phyloP scores from a whole-genome alignment of 2,329 filamentous ascomycete species.

The Arachnomyces sp. region DNA sequence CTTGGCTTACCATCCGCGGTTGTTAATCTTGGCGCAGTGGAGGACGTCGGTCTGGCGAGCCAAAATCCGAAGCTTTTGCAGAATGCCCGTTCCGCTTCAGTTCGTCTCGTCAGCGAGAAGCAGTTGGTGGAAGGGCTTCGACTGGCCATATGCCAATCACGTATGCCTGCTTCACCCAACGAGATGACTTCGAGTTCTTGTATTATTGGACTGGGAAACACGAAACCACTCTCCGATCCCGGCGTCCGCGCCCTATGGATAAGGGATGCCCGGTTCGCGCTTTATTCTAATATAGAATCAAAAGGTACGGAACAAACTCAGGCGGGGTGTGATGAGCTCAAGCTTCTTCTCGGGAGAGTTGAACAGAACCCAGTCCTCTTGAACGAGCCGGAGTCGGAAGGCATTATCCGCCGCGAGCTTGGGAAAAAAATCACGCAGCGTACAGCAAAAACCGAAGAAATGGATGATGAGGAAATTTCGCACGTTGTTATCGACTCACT shows the following conservation, averaged over 20 bases:
- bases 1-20: constrained; percentile 9
- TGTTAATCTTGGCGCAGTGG: constrained; percentile 12
- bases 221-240: constrained; percentile 13
- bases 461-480: constrained; percentile 5
- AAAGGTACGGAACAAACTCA: constrained; percentile 5
- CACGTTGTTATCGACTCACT: constrained; percentile 11
- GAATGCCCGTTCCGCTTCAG: neutral
- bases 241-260: constrained; percentile 14
- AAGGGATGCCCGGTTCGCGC: constrained; percentile 17
- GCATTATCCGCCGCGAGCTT: neutral
- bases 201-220: constrained; percentile 13
- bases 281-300: constrained; percentile 15
- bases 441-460: constrained; percentile 2
- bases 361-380: neutral
- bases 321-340: neutral
- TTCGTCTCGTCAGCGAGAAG: neutral
- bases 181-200: neutral
- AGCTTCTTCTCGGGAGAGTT: neutral
- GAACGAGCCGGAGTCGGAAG: neutral
- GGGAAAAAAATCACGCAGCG: neutral
- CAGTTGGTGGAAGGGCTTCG: constrained; percentile 1
- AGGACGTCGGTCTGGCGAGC: constrained; percentile 13
- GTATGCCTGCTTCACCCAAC: no score
- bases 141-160: constrained; percentile 1
- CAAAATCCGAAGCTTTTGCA: constrained; percentile 6